Conservation (phyloP, 495 filamentous ascomycete species). For the Hapsidospora chrysogenum region DNA sequence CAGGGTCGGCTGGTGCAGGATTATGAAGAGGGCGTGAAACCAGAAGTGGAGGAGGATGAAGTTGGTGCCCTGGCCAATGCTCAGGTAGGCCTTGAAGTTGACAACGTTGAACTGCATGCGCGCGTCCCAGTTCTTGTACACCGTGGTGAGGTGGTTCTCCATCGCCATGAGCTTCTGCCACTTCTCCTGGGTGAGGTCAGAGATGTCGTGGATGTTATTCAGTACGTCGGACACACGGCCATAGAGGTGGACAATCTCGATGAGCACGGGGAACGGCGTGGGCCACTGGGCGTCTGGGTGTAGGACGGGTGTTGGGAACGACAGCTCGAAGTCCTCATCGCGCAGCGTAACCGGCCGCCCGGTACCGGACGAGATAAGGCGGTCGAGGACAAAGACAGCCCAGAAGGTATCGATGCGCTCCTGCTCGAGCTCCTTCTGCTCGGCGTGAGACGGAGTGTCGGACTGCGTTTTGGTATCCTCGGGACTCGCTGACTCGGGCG, state of each 20-base stretch:
- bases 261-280: conserved; percentile 58
- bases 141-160: conserved; percentile 62
- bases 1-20: conserved; percentile 68
- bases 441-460: conserved; percentile 31
- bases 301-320: conserved; percentile 44
- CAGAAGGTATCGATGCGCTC: conserved; percentile 73
- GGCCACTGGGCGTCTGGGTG: conserved; percentile 50
- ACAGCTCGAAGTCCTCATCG: conserved; percentile 66
- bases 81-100: conserved; percentile 65
- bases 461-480: conserved; percentile 17
- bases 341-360: conserved; percentile 64
- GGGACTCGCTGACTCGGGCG: conserved; percentile 8
- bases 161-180: conserved; percentile 49
- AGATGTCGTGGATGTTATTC: conserved; percentile 61
- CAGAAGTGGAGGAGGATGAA: conserved; percentile 83
- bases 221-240: conserved; percentile 67
- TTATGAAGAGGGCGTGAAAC: conserved; percentile 75
- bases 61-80: conserved; percentile 59
- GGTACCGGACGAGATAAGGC: conserved; percentile 72
- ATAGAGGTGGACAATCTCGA: conserved; percentile 71
- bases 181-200: conserved; percentile 58
- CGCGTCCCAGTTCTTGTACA: conserved; percentile 57
- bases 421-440: conserved; percentile 43
- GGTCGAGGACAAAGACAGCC: conserved; percentile 73
- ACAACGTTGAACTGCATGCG: conserved; percentile 61